phyloP scores from a whole-genome alignment of 192 early-diverging fungal genomes.

The Lunasporangiospora selenospora region DNA sequence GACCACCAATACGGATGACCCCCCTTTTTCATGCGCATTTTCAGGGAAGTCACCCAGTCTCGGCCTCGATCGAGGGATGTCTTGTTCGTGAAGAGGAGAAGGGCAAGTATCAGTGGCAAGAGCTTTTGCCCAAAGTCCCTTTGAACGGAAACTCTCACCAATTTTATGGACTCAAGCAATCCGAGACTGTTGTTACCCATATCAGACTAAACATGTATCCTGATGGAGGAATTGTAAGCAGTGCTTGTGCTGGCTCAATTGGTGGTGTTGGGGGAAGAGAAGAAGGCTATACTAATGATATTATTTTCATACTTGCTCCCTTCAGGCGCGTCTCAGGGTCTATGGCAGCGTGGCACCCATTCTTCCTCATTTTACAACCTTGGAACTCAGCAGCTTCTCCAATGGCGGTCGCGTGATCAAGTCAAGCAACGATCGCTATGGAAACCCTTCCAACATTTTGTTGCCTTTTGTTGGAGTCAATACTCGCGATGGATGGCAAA shows the following conservation, averaged over 20 bases:
- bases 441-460: constrained; percentile 78
- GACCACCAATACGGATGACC: constrained; percentile 69
- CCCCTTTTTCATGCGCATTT: constrained; percentile 73
- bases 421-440: constrained; percentile 84
- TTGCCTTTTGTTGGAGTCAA: constrained; percentile 76
- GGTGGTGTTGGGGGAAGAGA: too few species aligned
- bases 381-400: constrained; percentile 74
- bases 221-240: constrained; percentile 78
- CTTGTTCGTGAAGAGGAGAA: constrained; percentile 53
- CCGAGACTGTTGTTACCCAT: constrained; percentile 66
- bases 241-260: too few species aligned
- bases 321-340: constrained; percentile 75
- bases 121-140: constrained; percentile 73
- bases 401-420: constrained; percentile 71
- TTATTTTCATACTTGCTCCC: constrained; percentile 54
- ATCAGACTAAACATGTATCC: constrained; percentile 79
- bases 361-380: constrained; percentile 53
- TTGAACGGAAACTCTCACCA: constrained; percentile 79
- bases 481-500: constrained; percentile 96
- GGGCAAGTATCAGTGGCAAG: constrained; percentile 44
- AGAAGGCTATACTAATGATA: constrained; percentile 53
- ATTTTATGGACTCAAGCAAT: constrained; percentile 62
- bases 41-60: constrained; percentile 80
- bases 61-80: constrained; percentile 74
- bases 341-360: constrained; percentile 74